These are phyloP conservation scores for Prunus padus DNA, from an alignment of 306 rosid species.

Conservation along the genomic window DNA sequence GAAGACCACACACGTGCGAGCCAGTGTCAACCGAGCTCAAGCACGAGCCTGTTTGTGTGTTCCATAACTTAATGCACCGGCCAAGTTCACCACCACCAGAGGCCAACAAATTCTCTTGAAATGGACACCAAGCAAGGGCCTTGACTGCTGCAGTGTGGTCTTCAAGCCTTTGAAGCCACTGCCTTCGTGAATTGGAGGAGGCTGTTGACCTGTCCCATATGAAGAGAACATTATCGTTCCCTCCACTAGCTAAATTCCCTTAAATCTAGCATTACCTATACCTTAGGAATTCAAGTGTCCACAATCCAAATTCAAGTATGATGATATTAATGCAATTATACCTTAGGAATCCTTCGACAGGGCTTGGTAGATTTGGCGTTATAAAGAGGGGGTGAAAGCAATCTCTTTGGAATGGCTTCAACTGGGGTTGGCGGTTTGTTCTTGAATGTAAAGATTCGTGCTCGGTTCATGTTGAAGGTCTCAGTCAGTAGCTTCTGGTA, in stretches of 20 bases:
- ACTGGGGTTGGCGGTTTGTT: constrained; percentile 47
- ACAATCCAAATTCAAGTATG: too few relatives aligned
- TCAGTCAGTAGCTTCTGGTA: constrained; percentile 44
- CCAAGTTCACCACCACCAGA: constrained; percentile 46
- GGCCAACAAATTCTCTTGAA: constrained; percentile 62
- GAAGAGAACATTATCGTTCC: constrained; percentile 55
- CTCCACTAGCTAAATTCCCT: constrained; percentile 52
- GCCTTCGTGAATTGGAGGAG: constrained; percentile 43
- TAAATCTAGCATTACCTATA: too few relatives aligned
- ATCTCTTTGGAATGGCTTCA: constrained; percentile 34
- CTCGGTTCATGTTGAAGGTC: constrained; percentile 48
- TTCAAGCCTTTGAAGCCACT: constrained; percentile 66
- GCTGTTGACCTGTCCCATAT: constrained; percentile 59
- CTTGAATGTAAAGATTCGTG: constrained; percentile 62
- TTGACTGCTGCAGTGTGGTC: constrained; percentile 64
- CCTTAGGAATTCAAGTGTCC: too few relatives aligned
- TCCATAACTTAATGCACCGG: too few relatives aligned
- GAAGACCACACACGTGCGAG: constrained; percentile 48
- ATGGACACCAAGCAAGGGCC: constrained; percentile 82
- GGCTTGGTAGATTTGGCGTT: constrained; percentile 34
- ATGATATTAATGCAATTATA: not conserved
- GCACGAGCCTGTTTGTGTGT: constrained; percentile 62
- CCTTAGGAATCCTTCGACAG: constrained; percentile 55
- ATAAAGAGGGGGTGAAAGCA: constrained; percentile 28
- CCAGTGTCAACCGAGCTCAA: constrained; percentile 35